Percentiles rank a stretch among this genome's conserved stretches.
phyloP scores from a whole-genome alignment of 1,284 basidiomycete species.

The Chondrostereum purpureum region DNA sequence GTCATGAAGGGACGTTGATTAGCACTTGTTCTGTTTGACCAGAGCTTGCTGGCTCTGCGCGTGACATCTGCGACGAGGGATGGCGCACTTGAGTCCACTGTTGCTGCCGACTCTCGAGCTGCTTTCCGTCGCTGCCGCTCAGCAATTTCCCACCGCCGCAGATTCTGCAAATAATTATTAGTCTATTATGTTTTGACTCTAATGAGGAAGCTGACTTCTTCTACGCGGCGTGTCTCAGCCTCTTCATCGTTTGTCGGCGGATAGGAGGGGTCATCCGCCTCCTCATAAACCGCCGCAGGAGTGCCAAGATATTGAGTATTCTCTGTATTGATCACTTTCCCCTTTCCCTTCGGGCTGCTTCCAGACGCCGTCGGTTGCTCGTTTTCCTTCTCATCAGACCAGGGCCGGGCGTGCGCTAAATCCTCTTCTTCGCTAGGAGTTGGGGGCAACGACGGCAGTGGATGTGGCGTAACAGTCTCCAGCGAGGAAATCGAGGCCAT shows the following conservation, averaged over 20 bases:
- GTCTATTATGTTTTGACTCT: not conserved
- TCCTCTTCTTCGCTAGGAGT: constrained; percentile 41
- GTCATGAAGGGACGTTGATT: constrained; percentile 14
- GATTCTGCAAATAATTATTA: constrained; percentile 39
- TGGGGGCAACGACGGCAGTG: constrained; percentile 28
- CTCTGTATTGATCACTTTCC: constrained; percentile 16
- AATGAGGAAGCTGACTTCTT: constrained; percentile 47
- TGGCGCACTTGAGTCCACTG: constrained; percentile 21
- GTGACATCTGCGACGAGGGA: constrained; percentile 52
- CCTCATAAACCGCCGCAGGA: constrained; percentile 25
- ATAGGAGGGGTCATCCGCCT: constrained; percentile 34
- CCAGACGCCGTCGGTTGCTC: constrained; percentile 7
- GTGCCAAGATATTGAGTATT: constrained; percentile 13
- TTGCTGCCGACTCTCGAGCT: constrained; percentile 42
- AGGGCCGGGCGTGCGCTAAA: constrained; percentile 29
- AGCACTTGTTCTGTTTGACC: too few species aligned
- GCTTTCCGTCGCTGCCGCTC: constrained; percentile 64
- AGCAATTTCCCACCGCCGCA: constrained; percentile 65
- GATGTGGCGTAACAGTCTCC: constrained; percentile 15
- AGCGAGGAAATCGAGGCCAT: too few species aligned
- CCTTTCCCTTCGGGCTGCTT: too few species aligned
- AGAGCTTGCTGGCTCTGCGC: constrained; percentile 49
- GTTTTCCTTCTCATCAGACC: constrained; percentile 26
- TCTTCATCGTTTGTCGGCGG: constrained; percentile 61
- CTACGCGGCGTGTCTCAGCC: constrained; percentile 57